Conservation (phyloP, 2,329 filamentous ascomycete species). For the Huntiella moniliformis region DNA sequence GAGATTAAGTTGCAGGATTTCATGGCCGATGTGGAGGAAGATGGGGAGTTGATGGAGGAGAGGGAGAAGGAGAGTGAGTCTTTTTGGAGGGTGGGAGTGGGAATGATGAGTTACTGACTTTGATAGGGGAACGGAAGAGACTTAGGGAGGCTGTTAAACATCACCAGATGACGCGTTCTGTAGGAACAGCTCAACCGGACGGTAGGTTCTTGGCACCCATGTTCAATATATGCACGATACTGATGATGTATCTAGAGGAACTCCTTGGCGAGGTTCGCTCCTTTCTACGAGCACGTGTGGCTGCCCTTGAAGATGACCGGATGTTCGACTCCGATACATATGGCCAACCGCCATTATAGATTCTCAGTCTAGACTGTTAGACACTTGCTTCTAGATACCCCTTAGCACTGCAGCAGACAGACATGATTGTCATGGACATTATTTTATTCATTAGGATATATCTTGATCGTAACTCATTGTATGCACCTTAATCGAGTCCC, state of each 20-base stretch:
- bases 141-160: constrained; percentile 43
- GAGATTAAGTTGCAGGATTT: constrained; percentile 32
- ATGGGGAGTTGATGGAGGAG: constrained; percentile 35
- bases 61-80: constrained; percentile 35
- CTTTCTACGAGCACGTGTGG: constrained; percentile 54
- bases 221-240: background rate
- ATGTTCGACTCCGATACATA: constrained; percentile 37
- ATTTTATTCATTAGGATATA: background rate
- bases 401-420: background rate
- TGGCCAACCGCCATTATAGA: background rate
- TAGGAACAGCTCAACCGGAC: constrained; percentile 48
- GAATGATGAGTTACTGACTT: constrained; percentile 14
- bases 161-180: constrained; percentile 34
- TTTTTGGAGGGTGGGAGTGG: constrained; percentile 8
- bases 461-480: background rate
- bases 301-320: constrained; percentile 67
- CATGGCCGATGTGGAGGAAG: constrained; percentile 31
- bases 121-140: constrained; percentile 38
- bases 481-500: constrained; percentile 32
- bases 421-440: background rate
- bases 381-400: background rate
- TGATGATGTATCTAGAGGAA: constrained; percentile 27
- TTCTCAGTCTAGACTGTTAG: background rate
- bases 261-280: constrained; percentile 49
- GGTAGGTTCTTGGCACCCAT: constrained; percentile 14